Evolutionary conservation across 1,284 basidiomycete genomes (phyloP), one percentile per base, ranked within the genome.

Genomic region (Sparassis latifolia): DNA sequence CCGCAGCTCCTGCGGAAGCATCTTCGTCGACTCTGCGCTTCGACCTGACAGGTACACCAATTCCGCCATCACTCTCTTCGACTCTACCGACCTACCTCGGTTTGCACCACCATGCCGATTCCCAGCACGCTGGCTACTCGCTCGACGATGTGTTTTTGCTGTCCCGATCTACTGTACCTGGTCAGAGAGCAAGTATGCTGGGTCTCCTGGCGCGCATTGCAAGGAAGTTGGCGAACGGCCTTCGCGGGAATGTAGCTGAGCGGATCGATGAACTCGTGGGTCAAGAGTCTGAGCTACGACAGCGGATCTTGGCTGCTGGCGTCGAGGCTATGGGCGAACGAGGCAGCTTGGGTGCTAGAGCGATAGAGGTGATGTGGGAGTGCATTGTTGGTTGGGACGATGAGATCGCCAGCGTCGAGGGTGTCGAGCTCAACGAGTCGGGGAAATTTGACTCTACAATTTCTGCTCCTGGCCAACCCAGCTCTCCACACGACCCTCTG

Each of bases 21-120:
- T 47, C 55, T 10, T 58, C 64, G 1, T 59, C 69, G 9, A 59
- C 66, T 5, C 66, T 81, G 29, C 80, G 89, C 1, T 94, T 93
- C 62, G 86, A 93, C 64, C 75, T 94, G 1, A 73, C 77, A 0
- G 92, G 91, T 4, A 71, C 69, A 3, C 77, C 79, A 0, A 83
- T 95, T 12, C 72, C 86, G 0, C 53, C 70, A 0, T 64, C 73
- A 1, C 54, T 80, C 2, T 76, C 80, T 1, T 64, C 71, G 0
- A 70, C 70, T 2, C 68, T 94, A 3, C 91, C 92, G 0, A 86
- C 86, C 0, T 84, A 92, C 66, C 76, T 92, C 2, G 94, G 94
- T 1, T 72, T 97, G 28, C 94, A 97, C 66, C 94, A 97, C 65
- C 94, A 97, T 53, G 82, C 90, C 0, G 88, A 92, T 51, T 84